A percentile compares a stretch with the other conserved stretches of the same genome.
phyloP scores from a whole-genome alignment of 176 grass and related monocot species.

The Triticum aestivum region DNA sequence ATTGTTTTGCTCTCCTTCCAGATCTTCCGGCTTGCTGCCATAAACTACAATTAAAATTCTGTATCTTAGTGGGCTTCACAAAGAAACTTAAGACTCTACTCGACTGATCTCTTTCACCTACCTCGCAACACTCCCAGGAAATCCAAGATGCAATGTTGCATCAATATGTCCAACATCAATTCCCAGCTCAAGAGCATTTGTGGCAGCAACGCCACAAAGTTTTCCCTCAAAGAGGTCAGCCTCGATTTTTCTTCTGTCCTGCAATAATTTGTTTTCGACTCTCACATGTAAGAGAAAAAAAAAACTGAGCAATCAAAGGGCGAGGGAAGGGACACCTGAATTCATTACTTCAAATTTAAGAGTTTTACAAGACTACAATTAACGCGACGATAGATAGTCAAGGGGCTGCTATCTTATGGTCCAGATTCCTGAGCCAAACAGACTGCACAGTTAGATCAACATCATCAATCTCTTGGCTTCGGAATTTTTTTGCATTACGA shows the following conservation, averaged over 20 bases:
- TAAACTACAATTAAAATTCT: conserved; percentile 61
- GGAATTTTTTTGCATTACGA: neutral
- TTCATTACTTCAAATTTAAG: neutral
- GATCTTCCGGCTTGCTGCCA: conserved; percentile 98
- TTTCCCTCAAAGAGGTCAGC: conserved; percentile 77
- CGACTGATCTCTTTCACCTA: conserved; percentile 15
- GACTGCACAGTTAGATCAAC: neutral
- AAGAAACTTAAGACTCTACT: conserved; percentile 15
- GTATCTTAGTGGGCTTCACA: conserved; percentile 18
- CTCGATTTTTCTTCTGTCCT: conserved; percentile 98
- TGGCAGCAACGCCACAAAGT: conserved; percentile 78
- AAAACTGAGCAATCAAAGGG: neutral
- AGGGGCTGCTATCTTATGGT: neutral
- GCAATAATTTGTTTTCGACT: conserved; percentile 16
- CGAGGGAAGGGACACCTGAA: neutral
- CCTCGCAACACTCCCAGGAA: conserved; percentile 96
- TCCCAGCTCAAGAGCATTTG: conserved; percentile 97
- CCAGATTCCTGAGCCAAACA: neutral
- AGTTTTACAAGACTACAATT: neutral
- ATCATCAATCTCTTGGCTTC: neutral
- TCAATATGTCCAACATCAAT: conserved; percentile 94
- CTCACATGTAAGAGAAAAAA: conserved; percentile 14
- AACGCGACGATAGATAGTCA: neutral
- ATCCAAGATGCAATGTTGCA: conserved; percentile 98
- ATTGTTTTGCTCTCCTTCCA: conserved; percentile 81